Conservation (phyloP, 305 asterid genomes). For the Rubia peregrina region DNA sequence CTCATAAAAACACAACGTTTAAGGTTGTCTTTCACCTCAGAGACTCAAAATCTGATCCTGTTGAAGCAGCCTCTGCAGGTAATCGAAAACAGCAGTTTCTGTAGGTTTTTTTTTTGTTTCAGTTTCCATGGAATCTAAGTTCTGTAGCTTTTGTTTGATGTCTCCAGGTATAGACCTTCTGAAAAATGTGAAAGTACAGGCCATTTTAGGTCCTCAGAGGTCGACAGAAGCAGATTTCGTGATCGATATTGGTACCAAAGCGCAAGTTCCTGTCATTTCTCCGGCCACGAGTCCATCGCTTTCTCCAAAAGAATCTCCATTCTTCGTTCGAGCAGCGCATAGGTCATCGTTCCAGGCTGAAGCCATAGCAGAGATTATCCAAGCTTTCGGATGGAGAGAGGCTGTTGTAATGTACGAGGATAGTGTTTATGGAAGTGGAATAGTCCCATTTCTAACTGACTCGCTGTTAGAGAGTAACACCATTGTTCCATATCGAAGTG, state of each 20-base stretch:
- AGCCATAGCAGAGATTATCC: slow-evolving; percentile 39
- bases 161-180: slow-evolving; percentile 48
- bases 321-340: slow-evolving; percentile 38
- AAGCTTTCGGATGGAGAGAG: slow-evolving; percentile 37
- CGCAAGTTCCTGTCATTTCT: slow-evolving; percentile 39
- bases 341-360: slow-evolving; percentile 34
- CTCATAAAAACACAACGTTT: slow-evolving; percentile 4
- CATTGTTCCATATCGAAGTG: slow-evolving; percentile 26
- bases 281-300: slow-evolving; percentile 40
- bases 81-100: background rate
- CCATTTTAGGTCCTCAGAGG: slow-evolving; percentile 41
- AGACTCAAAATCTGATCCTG: slow-evolving; percentile 22
- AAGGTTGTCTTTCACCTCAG: slow-evolving; percentile 20
- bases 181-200: slow-evolving; percentile 31
- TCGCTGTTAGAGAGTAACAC: slow-evolving; percentile 18
- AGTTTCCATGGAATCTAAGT: background rate
- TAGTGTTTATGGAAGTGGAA: slow-evolving; percentile 31
- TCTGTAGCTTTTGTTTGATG: background rate
- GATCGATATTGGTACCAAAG: slow-evolving; percentile 33
- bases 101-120: background rate
- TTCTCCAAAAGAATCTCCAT: slow-evolving; percentile 33
- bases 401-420: slow-evolving; percentile 38
- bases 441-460: slow-evolving; percentile 34
- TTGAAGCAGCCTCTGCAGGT: slow-evolving; percentile 34
- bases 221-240: slow-evolving; percentile 40